These are phyloP conservation scores for Syzygium malaccense DNA, from an alignment of 441 rosid genomes.

Conservation along the genomic window DNA sequence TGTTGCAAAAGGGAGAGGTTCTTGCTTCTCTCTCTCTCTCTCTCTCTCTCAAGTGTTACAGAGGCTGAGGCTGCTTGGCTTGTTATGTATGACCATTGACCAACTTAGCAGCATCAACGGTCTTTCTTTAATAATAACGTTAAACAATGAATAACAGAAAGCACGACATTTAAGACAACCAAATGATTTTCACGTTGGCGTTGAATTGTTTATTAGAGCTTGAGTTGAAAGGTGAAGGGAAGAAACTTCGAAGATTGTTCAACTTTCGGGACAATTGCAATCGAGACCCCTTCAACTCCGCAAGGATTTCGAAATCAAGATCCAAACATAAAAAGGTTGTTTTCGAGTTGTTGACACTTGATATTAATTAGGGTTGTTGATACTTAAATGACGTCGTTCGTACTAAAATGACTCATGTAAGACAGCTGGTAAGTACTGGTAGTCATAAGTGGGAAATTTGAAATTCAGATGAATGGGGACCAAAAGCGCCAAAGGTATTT, in stretches of 20 bases:
- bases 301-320: neutral
- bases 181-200: neutral
- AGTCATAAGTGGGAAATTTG: too few species aligned
- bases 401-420: too few species aligned
- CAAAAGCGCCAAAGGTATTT: too few species aligned
- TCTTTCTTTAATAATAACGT: neutral
- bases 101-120: neutral
- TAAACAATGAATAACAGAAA: neutral
- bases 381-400: too few species aligned
- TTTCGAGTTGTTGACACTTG: neutral
- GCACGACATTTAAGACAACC: neutral
- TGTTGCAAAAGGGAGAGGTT: neutral
- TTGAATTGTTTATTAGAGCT: neutral
- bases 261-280: neutral
- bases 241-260: neutral
- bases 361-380: too few species aligned
- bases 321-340: neutral
- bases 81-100: too few species aligned
- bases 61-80: neutral
- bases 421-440: too few species aligned
- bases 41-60: neutral
- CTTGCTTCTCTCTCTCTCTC: neutral
- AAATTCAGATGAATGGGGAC: too few species aligned
- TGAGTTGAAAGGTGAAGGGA: neutral
- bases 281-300: neutral